Conservation (phyloP, 768 basidiomycete genomes). For the Trametes villosa region DNA sequence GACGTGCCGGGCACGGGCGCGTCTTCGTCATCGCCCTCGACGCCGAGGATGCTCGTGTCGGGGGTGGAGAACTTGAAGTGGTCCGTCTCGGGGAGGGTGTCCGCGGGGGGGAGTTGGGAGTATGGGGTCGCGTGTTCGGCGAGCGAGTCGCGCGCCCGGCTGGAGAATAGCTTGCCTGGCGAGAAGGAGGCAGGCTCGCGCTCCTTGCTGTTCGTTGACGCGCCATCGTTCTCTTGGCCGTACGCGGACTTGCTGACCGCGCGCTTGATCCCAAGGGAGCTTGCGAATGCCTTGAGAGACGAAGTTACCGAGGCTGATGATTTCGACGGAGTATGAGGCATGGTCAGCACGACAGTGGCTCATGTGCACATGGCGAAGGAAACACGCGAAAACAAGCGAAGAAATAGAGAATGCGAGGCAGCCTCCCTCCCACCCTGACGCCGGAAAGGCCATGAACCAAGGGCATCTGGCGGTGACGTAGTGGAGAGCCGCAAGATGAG, state of each 20-base stretch:
- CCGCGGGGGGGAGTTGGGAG: constrained; percentile 20
- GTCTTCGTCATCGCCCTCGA: constrained; percentile 20
- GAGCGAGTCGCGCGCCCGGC: constrained; percentile 20
- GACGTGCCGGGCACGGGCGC: constrained; percentile 64
- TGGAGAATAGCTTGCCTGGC: constrained; percentile 19
- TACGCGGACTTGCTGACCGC: constrained; percentile 30
- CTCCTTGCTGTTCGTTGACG: constrained; percentile 25
- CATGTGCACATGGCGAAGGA: not conserved
- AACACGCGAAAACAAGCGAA: not conserved
- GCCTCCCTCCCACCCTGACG: not conserved
- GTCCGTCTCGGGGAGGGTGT: constrained; percentile 27
- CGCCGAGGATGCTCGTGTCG: constrained; percentile 27
- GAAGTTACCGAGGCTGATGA: constrained; percentile 61
- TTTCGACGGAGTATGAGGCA: not conserved
- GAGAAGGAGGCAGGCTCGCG: constrained; percentile 27
- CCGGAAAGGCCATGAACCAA: not conserved
- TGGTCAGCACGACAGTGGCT: constrained; percentile 8
- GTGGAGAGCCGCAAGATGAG: too few species aligned
- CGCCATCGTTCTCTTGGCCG: constrained; percentile 25
- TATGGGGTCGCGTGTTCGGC: constrained; percentile 25
- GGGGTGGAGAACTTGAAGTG: constrained; percentile 51
- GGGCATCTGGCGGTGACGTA: too few species aligned
- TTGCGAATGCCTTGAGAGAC: constrained; percentile 78
- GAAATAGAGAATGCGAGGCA: not conserved
- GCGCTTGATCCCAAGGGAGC: constrained; percentile 73